A percentile compares a stretch with the other conserved stretches of the same genome.
Evolutionary conservation across 257 asterid genomes (phyloP).

Genomic region (Handroanthus guayacan): DNA sequence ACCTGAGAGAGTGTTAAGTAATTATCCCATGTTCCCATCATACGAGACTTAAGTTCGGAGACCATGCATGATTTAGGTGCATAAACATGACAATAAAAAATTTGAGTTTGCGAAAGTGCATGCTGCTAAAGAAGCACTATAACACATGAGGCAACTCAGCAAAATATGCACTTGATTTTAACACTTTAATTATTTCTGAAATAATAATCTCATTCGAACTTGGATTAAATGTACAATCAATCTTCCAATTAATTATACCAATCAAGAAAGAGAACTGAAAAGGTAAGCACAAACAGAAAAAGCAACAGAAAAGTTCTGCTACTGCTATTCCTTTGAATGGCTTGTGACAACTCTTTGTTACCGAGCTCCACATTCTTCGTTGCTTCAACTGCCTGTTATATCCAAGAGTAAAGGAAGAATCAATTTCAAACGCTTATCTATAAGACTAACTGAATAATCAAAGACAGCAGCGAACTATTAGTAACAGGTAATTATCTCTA

Average conservation of each 20-base stretch:
- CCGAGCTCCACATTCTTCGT: constrained; percentile 90
- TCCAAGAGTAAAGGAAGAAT: constrained; percentile 21
- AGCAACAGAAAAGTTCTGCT: constrained; percentile 94
- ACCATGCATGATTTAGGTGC: no score
- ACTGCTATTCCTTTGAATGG: constrained; percentile 84
- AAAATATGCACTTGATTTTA: background rate
- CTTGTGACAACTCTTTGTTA: constrained; percentile 83
- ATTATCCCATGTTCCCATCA: no score
- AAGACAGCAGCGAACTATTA: no score
- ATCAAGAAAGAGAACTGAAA: constrained; percentile 85
- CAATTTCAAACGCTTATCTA: background rate
- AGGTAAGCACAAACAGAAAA: constrained; percentile 77
- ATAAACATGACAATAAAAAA: no score
- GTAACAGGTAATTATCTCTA: no score
- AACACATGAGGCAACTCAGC: background rate
- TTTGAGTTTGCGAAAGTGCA: background rate
- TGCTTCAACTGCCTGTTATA: constrained; percentile 85
- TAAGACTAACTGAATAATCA: background rate
- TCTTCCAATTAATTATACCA: constrained; percentile 65
- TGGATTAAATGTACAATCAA: constrained; percentile 24
- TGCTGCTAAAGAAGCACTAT: background rate
- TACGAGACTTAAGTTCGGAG: no score
- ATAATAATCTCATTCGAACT: background rate
- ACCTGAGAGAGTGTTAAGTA: no score
- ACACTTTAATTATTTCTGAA: background rate